Percentiles rank a stretch among this genome's conserved stretches.
Conservation (phyloP, 768 basidiomycete species). For the Pisolithus sp. region DNA sequence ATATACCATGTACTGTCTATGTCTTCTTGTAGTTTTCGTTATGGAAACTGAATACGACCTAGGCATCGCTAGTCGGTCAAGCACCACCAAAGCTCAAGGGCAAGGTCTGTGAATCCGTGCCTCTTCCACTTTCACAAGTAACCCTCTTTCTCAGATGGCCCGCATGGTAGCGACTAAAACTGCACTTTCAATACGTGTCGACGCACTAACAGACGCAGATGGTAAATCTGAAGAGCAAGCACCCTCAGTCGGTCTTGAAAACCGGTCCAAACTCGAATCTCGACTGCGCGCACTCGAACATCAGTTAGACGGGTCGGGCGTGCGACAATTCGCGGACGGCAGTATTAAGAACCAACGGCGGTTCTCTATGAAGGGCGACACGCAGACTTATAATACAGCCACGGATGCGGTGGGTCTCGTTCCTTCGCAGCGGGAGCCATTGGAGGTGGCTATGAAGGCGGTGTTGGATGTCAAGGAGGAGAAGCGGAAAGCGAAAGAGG, state of each 20-base stretch:
- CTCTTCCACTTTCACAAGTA: constrained; percentile 1
- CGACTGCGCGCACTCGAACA: constrained; percentile 86
- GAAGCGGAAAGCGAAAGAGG: constrained; percentile 76
- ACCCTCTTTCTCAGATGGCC: constrained; percentile 64
- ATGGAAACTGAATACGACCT: constrained; percentile 3
- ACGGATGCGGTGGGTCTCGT: constrained; percentile 81
- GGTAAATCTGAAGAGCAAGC: constrained; percentile 80
- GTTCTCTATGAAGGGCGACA: constrained; percentile 77
- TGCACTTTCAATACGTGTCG: constrained; percentile 94
- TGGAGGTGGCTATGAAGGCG: constrained; percentile 66
- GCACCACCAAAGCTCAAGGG: constrained; percentile 98
- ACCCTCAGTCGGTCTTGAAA: constrained; percentile 85
- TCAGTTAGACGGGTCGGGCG: constrained; percentile 66
- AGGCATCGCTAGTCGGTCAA: constrained; percentile 95
- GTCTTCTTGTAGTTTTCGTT: constrained; percentile 1
- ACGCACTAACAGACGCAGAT: constrained; percentile 89
- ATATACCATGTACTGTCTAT: constrained; percentile 82
- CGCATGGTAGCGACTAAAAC: constrained; percentile 99
- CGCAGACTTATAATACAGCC: constrained; percentile 78
- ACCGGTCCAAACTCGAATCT: constrained; percentile 92
- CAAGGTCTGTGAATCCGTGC: constrained; percentile 47
- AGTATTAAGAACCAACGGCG: constrained; percentile 63
- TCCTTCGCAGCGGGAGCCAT: constrained; percentile 79
- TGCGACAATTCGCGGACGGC: constrained; percentile 53
- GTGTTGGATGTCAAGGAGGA: constrained; percentile 83